Conservation (phyloP, 352 stramenopile genomes). For the Phytophthora podocarpi region DNA sequence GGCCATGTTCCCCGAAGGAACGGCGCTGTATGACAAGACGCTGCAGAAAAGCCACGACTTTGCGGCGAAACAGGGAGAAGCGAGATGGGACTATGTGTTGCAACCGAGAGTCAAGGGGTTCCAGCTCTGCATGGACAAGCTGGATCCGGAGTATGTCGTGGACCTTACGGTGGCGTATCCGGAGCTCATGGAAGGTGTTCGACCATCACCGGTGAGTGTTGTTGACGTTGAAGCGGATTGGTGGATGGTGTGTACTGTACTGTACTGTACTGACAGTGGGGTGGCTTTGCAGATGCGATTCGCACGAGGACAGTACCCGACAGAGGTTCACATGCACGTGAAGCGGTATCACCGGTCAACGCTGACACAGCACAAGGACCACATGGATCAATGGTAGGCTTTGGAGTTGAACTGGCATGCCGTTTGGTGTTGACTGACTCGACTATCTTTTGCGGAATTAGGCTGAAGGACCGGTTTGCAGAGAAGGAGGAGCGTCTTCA, state of each 20-base stretch:
- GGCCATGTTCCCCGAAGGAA: constrained; percentile 84
- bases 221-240: no score
- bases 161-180: constrained; percentile 82
- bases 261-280: neutral
- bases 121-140: constrained; percentile 64
- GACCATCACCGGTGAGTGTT: constrained; percentile 62
- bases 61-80: constrained; percentile 46
- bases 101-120: constrained; percentile 73
- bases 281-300: constrained; percentile 52
- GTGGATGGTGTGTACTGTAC: no score
- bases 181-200: constrained; percentile 67
- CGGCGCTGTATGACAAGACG: constrained; percentile 71
- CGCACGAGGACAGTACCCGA: constrained; percentile 64
- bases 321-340: constrained; percentile 77
- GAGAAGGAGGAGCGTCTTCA: constrained; percentile 76
- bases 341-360: constrained; percentile 54
- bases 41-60: constrained; percentile 68
- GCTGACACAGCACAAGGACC: constrained; percentile 45
- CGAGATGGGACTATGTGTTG: constrained; percentile 70
- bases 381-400: constrained; percentile 62
- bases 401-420: neutral
- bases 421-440: neutral
- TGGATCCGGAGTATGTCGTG: constrained; percentile 71
- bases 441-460: constrained; percentile 15
- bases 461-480: constrained; percentile 67